Evolutionary conservation across 2,329 filamentous ascomycete genomes (phyloP), one percentile per base, ranked within the genome.

Genomic region (Ascochyta koolunga): DNA sequence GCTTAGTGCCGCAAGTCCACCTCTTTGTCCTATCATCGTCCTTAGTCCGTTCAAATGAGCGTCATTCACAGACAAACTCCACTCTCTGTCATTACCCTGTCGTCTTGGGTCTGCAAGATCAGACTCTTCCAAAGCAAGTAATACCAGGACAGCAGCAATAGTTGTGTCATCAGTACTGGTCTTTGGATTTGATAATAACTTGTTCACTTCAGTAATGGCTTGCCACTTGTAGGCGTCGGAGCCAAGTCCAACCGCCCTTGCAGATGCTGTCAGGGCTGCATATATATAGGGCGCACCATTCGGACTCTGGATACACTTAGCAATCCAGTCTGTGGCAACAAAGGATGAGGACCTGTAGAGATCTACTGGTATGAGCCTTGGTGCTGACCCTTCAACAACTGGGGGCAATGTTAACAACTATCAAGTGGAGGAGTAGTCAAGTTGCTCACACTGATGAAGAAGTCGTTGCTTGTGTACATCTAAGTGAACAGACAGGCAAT

Each of bases 21-120:
- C 71, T 62, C 71, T 62, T 51, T 71, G 71, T n/a, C 56, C 16
- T 18, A 74, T 69, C 71, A 74, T 74, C 1, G 61, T 61, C 38
- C 49, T 58, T 6, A 74, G 54, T 5, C 71, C 71, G 40, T 67
- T 67, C n/a, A 65, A 50, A 50, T 74, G 71, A 24, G 65, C 59
- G 27, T 54, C 46, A 41, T 64, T 59, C 31, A 67, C 64, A 35
- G 44, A 33, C 44, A 65, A 31, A 38, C 59, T 70, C 41, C 54
- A 64, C n/a, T 63, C 56, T 8, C 53, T 46, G 8, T 61, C 66
- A 18, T 56, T 56, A 9, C 58, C 47, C n/a, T 44, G 39, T 21
- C 29, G 56, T 27, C 48, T 57, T 9, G 60, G 55, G 21, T 62
- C 62, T 8, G 60, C 66, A 29, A 70, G 60, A 19, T 65, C 54